Evolutionary conservation across 1,139 yeast genomes (phyloP).

Genomic region (Magnusiomyces ingens): DNA sequence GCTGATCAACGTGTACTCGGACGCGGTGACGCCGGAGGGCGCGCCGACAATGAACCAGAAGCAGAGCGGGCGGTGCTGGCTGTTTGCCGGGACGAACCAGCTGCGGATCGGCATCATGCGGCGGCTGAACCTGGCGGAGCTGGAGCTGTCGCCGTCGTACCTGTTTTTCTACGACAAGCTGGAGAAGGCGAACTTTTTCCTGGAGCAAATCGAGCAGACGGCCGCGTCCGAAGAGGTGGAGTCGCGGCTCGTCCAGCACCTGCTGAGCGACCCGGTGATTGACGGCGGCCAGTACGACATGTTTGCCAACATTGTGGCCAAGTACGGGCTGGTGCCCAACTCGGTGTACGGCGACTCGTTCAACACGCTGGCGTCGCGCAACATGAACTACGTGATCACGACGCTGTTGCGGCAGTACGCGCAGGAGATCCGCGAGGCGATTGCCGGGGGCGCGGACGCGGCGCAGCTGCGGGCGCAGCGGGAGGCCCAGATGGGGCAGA

Average conservation of each 20-base stretch:
- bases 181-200: slow-evolving; percentile 67
- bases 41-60: slow-evolving; percentile 69
- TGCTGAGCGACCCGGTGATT: slow-evolving; percentile 55
- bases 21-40: slow-evolving; percentile 57
- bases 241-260: slow-evolving; percentile 57
- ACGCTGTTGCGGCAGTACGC: slow-evolving; percentile 72
- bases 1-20: slow-evolving; percentile 46
- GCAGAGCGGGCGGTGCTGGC: slow-evolving; percentile 78
- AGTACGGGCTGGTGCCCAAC: slow-evolving; percentile 74
- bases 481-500: slow-evolving; percentile 47
- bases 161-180: slow-evolving; percentile 68
- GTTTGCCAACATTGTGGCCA: slow-evolving; percentile 65
- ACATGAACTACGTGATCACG: slow-evolving; percentile 54
- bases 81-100: slow-evolving; percentile 74
- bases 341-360: slow-evolving; percentile 64
- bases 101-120: slow-evolving; percentile 57
- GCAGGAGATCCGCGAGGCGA: slow-evolving; percentile 50
- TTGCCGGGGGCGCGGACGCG: slow-evolving; percentile 28
- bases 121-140: slow-evolving; percentile 48
- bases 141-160: slow-evolving; percentile 69
- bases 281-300: slow-evolving; percentile 89
- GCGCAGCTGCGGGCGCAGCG: slow-evolving; percentile 36
- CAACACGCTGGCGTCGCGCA: slow-evolving; percentile 52
- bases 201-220: slow-evolving; percentile 68
- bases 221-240: slow-evolving; percentile 51